phyloP scores from a whole-genome alignment of 2,329 filamentous ascomycete species.

The Clonostachys byssicola region DNA sequence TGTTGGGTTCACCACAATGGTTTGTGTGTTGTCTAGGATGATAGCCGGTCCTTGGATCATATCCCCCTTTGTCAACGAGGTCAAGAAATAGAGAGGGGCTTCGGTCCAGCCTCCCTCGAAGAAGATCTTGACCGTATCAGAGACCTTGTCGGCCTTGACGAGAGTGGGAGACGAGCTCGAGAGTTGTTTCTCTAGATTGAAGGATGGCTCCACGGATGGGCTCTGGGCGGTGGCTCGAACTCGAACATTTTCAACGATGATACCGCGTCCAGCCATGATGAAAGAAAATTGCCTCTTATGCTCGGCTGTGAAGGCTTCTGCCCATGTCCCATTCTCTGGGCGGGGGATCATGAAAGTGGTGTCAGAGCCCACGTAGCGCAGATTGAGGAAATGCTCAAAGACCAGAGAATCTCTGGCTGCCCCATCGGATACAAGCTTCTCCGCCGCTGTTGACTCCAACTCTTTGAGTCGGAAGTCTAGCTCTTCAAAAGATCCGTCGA shows the following conservation, averaged over 20 bases:
- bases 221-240: slow-evolving; percentile 28
- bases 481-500: slow-evolving; percentile 57
- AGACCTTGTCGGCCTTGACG: slow-evolving; percentile 7
- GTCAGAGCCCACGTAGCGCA: slow-evolving; percentile 36
- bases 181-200: slow-evolving; percentile 3
- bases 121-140: slow-evolving; percentile 64
- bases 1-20: slow-evolving; percentile 15
- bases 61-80: background rate
- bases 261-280: slow-evolving; percentile 22
- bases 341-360: slow-evolving; percentile 28
- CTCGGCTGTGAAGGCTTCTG: slow-evolving; percentile 23
- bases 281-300: slow-evolving; percentile 38
- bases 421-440: slow-evolving; percentile 3
- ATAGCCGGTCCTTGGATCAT: slow-evolving; percentile 21
- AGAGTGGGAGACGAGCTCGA: background rate
- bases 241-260: slow-evolving; percentile 36
- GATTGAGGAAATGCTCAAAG: slow-evolving; percentile 30
- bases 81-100: slow-evolving; percentile 1
- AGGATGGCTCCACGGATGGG: slow-evolving; percentile 10
- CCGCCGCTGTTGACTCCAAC: slow-evolving; percentile 1
- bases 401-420: background rate
- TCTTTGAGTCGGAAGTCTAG: slow-evolving; percentile 41
- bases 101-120: slow-evolving; percentile 52
- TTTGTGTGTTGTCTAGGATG: slow-evolving; percentile 21
- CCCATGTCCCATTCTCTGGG: slow-evolving; percentile 1